These are phyloP conservation scores for Elsinoe ampelina DNA, from an alignment of 2,329 filamentous ascomycete species.

Conservation along the genomic window DNA sequence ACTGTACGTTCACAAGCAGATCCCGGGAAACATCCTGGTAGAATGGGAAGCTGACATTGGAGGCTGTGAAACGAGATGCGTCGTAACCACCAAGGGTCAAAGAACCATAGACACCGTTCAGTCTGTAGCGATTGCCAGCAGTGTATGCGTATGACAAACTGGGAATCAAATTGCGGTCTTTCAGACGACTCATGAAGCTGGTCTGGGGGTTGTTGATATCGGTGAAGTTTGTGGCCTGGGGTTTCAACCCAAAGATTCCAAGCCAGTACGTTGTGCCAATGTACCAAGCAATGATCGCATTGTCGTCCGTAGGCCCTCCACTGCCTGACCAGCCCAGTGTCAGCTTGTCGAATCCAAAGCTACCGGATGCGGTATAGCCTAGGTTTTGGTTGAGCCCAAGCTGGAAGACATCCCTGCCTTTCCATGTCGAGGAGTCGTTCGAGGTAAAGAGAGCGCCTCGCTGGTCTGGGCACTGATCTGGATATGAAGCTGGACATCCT, in stretches of 20 bases:
- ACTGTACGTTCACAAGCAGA: constrained; percentile 26
- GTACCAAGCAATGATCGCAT: constrained; percentile 21
- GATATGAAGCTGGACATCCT: constrained; percentile 24
- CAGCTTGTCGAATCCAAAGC: constrained; percentile 27
- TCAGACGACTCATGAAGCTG: constrained; percentile 26
- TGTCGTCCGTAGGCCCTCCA: constrained; percentile 22
- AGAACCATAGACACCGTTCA: constrained; percentile 29
- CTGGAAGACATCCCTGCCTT: constrained; percentile 50
- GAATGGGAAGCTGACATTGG: constrained; percentile 26
- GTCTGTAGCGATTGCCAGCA: constrained; percentile 30
- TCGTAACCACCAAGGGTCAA: constrained; percentile 34
- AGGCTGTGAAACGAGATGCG: constrained; percentile 26
- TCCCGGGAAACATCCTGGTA: constrained; percentile 26
- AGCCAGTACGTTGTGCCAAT: constrained; percentile 24
- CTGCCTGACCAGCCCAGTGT: constrained; percentile 29
- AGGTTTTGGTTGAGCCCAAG: constrained; percentile 50
- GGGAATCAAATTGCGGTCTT: constrained; percentile 26
- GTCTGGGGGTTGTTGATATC: constrained; percentile 27
- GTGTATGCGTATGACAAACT: constrained; percentile 31
- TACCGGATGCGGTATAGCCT: constrained; percentile 30
- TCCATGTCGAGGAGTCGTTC: constrained; percentile 50
- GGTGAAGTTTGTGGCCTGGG: constrained; percentile 29
- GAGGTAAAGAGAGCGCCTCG: constrained; percentile 39
- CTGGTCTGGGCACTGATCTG: constrained; percentile 22
- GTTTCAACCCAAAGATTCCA: constrained; percentile 28